Evolutionary conservation across 345 rosid species (phyloP), one percentile per base, ranked within the genome.

Genomic region (Physaria fendleri): DNA sequence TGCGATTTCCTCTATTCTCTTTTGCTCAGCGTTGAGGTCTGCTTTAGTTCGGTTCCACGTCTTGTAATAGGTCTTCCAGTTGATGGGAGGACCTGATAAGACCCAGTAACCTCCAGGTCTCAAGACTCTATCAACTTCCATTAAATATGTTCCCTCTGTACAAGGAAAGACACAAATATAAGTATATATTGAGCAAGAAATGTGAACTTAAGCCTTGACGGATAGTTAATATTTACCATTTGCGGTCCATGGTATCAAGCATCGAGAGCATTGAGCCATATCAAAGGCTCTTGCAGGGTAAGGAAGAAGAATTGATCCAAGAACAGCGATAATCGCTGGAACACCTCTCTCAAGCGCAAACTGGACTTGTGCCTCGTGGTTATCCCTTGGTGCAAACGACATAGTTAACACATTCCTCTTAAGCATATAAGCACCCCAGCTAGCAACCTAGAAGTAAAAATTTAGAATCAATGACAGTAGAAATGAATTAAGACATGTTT

Each of bases 31-130:
- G 71, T 78, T 70, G 34, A 84, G 85, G 23, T 84, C 85, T 64
- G 76, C 75, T 42, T 56, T 78, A 15, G 85, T 74, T 17, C 62
- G 87, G 41, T 82, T 65, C 87, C 85, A 82, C 48, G 79, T 51
- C 56, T 63, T 62, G 76, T 74, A 78, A 62, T 76, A 65, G 37
- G 21, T 74, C 66, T 53, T 82, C 87, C 85, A 79, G 34, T 79
- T 78, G 47, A 79, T 82, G 7, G 83, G 91, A 37, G 87, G 87
- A 24, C 85, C 87, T 18, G 85, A 80, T 49, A 84, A 77, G 53
- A 82, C 74, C 87, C 87, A 84, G 48, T 82, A 84, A 44, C 91
- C 87, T 29, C 87, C 91, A 15, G 85, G 83, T 71, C 83, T 76
- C 45, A 82, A 80, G 53, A 84, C 87, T 59, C 87, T 79, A 65